Conservation (phyloP, 768 basidiomycete species). For the Hydnomerulius pinastri region DNA sequence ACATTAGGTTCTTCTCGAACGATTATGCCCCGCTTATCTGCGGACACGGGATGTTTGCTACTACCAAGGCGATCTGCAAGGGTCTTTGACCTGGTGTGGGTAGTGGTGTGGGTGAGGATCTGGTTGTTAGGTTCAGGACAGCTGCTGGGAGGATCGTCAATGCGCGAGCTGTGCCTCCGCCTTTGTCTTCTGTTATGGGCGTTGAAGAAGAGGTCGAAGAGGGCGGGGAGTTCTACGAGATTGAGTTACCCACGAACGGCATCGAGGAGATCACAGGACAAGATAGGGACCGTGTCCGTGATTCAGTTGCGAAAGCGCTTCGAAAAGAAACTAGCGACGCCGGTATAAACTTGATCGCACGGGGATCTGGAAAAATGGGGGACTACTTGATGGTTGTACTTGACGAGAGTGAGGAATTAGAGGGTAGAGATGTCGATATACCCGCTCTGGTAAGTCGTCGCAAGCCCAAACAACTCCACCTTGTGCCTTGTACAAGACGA, state of each 20-base stretch:
- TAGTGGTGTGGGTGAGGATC: slow-evolving; percentile 12
- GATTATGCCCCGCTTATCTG: slow-evolving; percentile 38
- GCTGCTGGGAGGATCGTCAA: slow-evolving; percentile 31
- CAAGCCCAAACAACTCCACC: too few relatives aligned
- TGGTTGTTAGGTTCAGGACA: slow-evolving; percentile 29
- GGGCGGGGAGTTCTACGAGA: slow-evolving; percentile 31
- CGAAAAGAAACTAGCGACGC: slow-evolving; percentile 30
- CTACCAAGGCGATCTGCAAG: slow-evolving; percentile 38
- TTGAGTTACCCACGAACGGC: slow-evolving; percentile 37
- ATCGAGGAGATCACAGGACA: slow-evolving; percentile 27
- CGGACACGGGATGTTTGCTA: slow-evolving; percentile 47
- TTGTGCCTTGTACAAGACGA: neutral
- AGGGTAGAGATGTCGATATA: slow-evolving; percentile 31
- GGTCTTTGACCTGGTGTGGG: slow-evolving; percentile 19
- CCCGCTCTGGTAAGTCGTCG: slow-evolving; percentile 33
- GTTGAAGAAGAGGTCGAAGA: neutral
- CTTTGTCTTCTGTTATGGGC: neutral
- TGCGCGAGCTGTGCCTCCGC: neutral
- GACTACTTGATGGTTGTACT: slow-evolving; percentile 45
- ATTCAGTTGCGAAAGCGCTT: slow-evolving; percentile 37
- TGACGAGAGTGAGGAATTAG: slow-evolving; percentile 40
- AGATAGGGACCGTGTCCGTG: slow-evolving; percentile 32
- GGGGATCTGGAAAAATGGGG: slow-evolving; percentile 36
- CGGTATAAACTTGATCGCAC: slow-evolving; percentile 36
- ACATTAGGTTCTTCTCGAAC: slow-evolving; percentile 42